Evolutionary conservation across 306 rosid genomes (phyloP).

Genomic region (Fagus sylvatica): DNA sequence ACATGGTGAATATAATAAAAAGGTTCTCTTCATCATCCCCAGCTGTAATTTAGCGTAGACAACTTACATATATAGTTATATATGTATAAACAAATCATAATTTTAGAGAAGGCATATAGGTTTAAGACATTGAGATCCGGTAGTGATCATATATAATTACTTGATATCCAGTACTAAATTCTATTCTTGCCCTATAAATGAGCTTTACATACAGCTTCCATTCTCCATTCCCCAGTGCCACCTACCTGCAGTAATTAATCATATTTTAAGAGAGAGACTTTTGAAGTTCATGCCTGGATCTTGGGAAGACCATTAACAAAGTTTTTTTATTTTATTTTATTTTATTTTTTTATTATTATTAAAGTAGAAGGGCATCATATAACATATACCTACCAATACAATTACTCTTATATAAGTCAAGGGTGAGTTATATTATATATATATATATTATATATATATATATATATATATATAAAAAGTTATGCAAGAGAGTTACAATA

Average conservation of each 20-base stretch:
- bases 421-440: neutral
- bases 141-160: neutral
- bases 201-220: neutral
- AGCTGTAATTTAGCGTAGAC: neutral
- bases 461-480: too few relatives aligned
- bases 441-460: too few relatives aligned
- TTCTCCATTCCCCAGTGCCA: neutral
- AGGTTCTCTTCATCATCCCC: neutral
- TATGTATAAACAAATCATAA: neutral
- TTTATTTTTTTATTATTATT: too few relatives aligned
- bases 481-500: too few relatives aligned
- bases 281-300: neutral
- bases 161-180: neutral
- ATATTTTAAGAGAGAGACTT: neutral
- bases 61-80: neutral
- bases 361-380: too few relatives aligned
- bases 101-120: neutral
- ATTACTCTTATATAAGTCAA: neutral
- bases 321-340: too few relatives aligned
- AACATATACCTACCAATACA: neutral
- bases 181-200: neutral
- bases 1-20: neutral
- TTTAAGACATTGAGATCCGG: neutral
- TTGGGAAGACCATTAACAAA: neutral
- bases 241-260: neutral